Evolutionary conservation across 2,329 filamentous ascomycete genomes (phyloP).

Genomic region (Cytospora piceicola): DNA sequence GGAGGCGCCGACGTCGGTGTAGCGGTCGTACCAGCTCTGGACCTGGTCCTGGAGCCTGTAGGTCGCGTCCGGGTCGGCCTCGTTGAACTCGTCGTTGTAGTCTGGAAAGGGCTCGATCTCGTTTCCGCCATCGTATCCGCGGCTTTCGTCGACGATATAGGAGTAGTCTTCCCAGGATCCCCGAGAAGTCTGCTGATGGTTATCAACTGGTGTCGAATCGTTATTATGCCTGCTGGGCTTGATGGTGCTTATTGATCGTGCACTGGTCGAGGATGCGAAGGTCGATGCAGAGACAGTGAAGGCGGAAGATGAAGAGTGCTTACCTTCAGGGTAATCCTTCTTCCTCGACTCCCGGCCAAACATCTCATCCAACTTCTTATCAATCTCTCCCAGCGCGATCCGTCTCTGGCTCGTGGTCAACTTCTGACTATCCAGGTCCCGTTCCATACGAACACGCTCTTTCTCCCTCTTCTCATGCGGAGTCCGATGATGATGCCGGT

Average conservation of each 20-base stretch:
- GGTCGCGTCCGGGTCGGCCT: slow-evolving; percentile 8
- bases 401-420: slow-evolving; percentile 2
- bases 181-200: slow-evolving; percentile 7
- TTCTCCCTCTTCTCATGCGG: slow-evolving; percentile 14
- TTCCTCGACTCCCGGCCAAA: slow-evolving; percentile 11
- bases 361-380: slow-evolving; percentile 22
- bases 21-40: slow-evolving; percentile 25
- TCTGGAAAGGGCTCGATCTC: slow-evolving; percentile 15
- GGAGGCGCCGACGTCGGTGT: slow-evolving; percentile 18
- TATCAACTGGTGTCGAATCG: slow-evolving; percentile 10
- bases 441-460: slow-evolving; percentile 14
- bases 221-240: slow-evolving; percentile 10
- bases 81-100: slow-evolving; percentile 21
- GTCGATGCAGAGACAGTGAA: neutral
- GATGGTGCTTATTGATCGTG: neutral
- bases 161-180: neutral
- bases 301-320: slow-evolving; percentile 7
- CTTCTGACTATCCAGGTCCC: slow-evolving; percentile 2
- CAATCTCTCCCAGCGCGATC: slow-evolving; percentile 10
- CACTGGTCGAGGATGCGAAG: neutral
- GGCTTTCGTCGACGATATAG: neutral
- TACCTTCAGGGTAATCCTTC: slow-evolving; percentile 2
- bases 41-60: slow-evolving; percentile 18
- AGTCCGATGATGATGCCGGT: neutral
- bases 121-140: neutral